Conservation (phyloP, 2,329 filamentous ascomycete species). For the Aureobasidium sp. region DNA sequence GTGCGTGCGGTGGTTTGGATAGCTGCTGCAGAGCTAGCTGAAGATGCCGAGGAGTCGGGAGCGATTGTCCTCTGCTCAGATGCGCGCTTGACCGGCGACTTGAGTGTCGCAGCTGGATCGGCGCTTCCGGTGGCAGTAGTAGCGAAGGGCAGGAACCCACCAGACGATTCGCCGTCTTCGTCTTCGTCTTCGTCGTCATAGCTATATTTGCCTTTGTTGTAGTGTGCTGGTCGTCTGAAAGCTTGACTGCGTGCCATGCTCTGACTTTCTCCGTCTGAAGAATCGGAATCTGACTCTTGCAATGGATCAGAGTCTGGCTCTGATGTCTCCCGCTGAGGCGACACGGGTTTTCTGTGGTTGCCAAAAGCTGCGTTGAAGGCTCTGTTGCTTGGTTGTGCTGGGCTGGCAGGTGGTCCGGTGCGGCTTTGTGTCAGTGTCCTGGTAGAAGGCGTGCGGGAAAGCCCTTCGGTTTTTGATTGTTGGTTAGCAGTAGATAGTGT, state of each 20-base stretch:
- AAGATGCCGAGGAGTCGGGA: slow-evolving; percentile 52
- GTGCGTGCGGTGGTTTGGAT: neutral
- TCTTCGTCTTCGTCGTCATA: slow-evolving; percentile 29
- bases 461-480: neutral
- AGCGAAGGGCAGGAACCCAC: slow-evolving; percentile 39
- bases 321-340: slow-evolving; percentile 20
- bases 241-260: slow-evolving; percentile 38
- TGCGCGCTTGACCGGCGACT: slow-evolving; percentile 13
- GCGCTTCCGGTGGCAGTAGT: slow-evolving; percentile 20
- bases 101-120: slow-evolving; percentile 18
- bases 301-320: slow-evolving; percentile 25
- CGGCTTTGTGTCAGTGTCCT: slow-evolving; percentile 40
- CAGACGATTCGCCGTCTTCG: slow-evolving; percentile 47
- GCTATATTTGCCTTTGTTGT: slow-evolving; percentile 27
- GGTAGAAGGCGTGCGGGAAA: slow-evolving; percentile 42
- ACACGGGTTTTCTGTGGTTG: slow-evolving; percentile 21
- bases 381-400: slow-evolving; percentile 24
- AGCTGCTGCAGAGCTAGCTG: slow-evolving; percentile 24
- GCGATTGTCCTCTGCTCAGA: neutral
- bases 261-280: slow-evolving; percentile 31
- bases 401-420: slow-evolving; percentile 16
- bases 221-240: slow-evolving; percentile 37
- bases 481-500: neutral
- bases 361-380: slow-evolving; percentile 25
- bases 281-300: slow-evolving; percentile 26